phyloP scores from a whole-genome alignment of 805 yeast species.

The Yarrowia sp. region DNA sequence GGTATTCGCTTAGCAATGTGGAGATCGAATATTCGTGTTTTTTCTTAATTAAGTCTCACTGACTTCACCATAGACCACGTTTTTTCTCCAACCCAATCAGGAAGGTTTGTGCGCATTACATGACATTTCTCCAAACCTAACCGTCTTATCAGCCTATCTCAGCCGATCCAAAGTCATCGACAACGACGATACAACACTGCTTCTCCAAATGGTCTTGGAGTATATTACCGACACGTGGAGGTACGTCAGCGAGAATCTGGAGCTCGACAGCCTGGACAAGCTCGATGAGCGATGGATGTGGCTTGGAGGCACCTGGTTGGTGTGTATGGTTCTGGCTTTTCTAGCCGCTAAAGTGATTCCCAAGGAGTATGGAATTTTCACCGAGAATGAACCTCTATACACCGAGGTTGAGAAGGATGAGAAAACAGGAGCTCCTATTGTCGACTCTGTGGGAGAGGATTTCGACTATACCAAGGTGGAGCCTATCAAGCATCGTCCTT shows the following conservation, averaged over 20 bases:
- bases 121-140: neutral
- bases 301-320: conserved; percentile 15
- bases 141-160: conserved; percentile 13
- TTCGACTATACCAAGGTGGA: conserved; percentile 12
- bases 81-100: too few relatives aligned
- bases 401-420: neutral
- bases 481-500: conserved; percentile 46
- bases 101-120: conserved; percentile 7
- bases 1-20: too few relatives aligned
- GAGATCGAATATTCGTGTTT: too few relatives aligned
- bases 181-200: too few relatives aligned
- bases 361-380: neutral
- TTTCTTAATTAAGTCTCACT: too few relatives aligned
- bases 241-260: neutral
- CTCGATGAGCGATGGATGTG: conserved; percentile 17
- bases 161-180: neutral
- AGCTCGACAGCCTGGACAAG: neutral
- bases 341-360: neutral
- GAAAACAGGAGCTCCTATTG: neutral
- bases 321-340: neutral
- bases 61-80: too few relatives aligned
- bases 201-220: too few relatives aligned
- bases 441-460: neutral
- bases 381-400: neutral
- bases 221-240: neutral